These are phyloP conservation scores for Globisporangium nagaii DNA, from an alignment of 352 stramenopile species.

Conservation along the genomic window DNA sequence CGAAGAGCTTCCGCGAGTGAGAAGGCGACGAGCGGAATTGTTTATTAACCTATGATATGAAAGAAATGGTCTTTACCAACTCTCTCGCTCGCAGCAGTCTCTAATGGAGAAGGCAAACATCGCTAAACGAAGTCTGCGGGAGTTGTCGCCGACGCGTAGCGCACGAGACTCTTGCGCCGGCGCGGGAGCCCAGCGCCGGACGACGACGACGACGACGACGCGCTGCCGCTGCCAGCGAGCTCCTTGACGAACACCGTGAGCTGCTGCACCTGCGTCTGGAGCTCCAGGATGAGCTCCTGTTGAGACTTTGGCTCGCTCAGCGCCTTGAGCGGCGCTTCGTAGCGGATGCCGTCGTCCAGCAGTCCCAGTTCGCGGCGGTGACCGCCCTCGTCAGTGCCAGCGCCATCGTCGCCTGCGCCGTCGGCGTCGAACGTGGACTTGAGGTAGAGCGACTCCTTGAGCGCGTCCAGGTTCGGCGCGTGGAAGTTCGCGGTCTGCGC, in stretches of 20 bases:
- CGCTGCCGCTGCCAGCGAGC: background rate
- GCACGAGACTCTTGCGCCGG: conserved; percentile 9
- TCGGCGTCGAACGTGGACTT: conserved; percentile 14
- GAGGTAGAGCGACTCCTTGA: conserved; percentile 13
- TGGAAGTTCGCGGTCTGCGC: conserved; percentile 1
- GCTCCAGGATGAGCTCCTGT: conserved; percentile 11
- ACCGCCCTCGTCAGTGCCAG: background rate
- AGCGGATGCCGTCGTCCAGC: conserved; percentile 13
- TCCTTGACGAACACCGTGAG: conserved; percentile 9
- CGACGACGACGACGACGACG: background rate
- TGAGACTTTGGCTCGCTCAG: conserved; percentile 1
- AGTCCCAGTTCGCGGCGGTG: conserved; percentile 2
- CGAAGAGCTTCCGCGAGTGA: too few relatives aligned
- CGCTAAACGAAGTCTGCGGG: background rate
- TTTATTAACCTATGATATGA: background rate
- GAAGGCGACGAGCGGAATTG: too few relatives aligned
- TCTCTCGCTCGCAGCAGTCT: too few relatives aligned
- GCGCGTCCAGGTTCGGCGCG: conserved; percentile 9
- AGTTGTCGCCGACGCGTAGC: conserved; percentile 2
- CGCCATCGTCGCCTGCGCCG: background rate
- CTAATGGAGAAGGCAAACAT: too few relatives aligned
- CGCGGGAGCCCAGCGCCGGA: background rate
- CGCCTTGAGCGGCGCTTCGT: conserved; percentile 5
- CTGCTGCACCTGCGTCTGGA: conserved; percentile 12
- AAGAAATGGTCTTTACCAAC: too few relatives aligned